phyloP scores from a whole-genome alignment of 139 green algal species.

The Diplosphaera chodatii region DNA sequence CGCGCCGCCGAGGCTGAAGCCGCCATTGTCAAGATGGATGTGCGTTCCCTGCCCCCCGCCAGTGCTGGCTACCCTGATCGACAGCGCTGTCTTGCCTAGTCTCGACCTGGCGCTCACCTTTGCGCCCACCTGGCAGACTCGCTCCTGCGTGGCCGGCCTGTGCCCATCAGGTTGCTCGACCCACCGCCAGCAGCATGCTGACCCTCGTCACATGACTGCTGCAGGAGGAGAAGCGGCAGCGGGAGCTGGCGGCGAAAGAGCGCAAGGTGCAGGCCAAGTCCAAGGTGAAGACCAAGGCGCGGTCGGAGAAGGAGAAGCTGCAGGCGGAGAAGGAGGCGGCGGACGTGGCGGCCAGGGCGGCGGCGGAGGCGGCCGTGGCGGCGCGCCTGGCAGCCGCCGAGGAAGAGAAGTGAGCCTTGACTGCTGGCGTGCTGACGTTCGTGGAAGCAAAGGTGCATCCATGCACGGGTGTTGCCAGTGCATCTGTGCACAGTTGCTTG shows the following conservation, averaged over 20 bases:
- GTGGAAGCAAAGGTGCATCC: no score
- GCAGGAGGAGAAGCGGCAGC: slow-evolving; percentile 22
- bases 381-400: background rate
- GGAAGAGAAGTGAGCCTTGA: background rate
- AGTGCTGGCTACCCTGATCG: no score
- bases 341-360: background rate
- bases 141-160: no score
- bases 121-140: no score
- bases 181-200: no score
- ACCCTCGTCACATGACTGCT: no score
- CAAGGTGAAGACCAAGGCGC: slow-evolving; percentile 36
- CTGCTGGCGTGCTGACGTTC: no score
- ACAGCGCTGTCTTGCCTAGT: no score
- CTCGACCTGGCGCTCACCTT: no score
- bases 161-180: no score
- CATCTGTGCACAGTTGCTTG: no score
- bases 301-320: slow-evolving; percentile 49
- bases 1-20: slow-evolving; percentile 59
- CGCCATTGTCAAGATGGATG: slow-evolving; percentile 75
- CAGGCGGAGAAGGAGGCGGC: slow-evolving; percentile 34
- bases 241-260: slow-evolving; percentile 26
- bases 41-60: slow-evolving; percentile 11
- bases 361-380: background rate
- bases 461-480: no score
- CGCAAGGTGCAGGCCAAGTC: slow-evolving; percentile 41